Evolutionary conservation across 106 monocot genomes (phyloP).

Genomic region (Apostasia shenzhenica): DNA sequence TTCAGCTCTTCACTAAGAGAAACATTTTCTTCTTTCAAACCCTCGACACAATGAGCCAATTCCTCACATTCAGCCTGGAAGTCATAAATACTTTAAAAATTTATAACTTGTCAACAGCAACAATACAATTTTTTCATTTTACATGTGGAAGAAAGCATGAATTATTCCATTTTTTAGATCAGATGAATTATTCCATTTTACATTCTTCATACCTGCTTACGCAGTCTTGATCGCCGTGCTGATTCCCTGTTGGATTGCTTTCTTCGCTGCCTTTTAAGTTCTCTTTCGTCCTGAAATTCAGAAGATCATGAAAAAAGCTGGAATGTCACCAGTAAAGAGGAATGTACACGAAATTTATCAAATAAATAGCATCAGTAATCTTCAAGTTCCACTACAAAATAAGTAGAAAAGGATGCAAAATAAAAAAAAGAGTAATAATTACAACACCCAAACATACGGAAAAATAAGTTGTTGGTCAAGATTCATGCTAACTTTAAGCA

Average conservation of each 20-base stretch:
- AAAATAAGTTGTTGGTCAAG: background rate
- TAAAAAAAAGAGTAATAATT: conserved; percentile 3
- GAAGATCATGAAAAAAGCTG: conserved; percentile 4
- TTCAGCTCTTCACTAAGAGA: conserved; percentile 52
- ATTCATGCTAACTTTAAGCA: too few relatives aligned
- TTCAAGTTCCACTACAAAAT: background rate
- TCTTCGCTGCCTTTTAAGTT: conserved; percentile 74
- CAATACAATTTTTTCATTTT: background rate
- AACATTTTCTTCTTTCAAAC: conserved; percentile 63
- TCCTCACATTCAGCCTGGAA: conserved; percentile 83
- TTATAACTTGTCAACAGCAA: background rate
- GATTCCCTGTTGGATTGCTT: conserved; percentile 93
- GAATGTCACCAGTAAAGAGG: conserved; percentile 1
- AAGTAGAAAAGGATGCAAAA: background rate
- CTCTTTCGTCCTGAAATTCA: conserved; percentile 71
- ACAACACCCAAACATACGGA: background rate
- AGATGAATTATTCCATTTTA: background rate
- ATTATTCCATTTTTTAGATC: background rate
- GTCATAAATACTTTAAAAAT: background rate
- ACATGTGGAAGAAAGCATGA: background rate
- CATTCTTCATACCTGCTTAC: conserved; percentile 61
- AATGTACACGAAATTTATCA: background rate
- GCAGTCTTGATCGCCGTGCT: conserved; percentile 76
- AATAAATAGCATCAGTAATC: background rate
- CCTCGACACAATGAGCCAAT: conserved; percentile 56